Evolutionary conservation across 176 grass and related monocot genomes (phyloP), one percentile per base, ranked within the genome.

Genomic region (Thinopyrum elongatum): DNA sequence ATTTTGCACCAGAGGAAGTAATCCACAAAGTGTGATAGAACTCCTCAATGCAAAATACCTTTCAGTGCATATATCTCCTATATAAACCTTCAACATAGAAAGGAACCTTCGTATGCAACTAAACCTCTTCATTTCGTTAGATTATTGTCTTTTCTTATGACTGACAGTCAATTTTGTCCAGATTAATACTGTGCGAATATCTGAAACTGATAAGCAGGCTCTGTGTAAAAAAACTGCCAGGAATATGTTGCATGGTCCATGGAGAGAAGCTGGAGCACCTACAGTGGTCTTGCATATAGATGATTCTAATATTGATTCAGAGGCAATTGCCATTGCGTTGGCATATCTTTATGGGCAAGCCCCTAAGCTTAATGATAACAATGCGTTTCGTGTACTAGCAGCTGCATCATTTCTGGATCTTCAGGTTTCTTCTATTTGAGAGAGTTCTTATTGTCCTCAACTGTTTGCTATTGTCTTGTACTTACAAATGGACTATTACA

Each of bases 211-310:
- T 64, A 73, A 86, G 57, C 70, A 38, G 64, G 9, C 49, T 75
- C 25, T 80, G 15, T 64, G 58, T 84, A 5, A 69, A 86, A 88
- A 35, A 79, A 76, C 73, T 78, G 78, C 21, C 77, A 98, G 97
- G 90, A 99, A 99, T 82, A 99, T 99, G 97, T 90, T 99, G 25
- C 92, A 99, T 27, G 97, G 97, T 81, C 97, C 97, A 70, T 99
- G 97, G 97, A 94, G 91, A 84, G 97, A 99, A 80, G 94, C 97
- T 59, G 90, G 94, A 73, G 90, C 94, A 49, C 97, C 94, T 29
- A 93, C 88, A 58, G 86, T 99, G 42, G 82, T 93, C 44, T 88
- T 99, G 79, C 90, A 94, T 55, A 88, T 98, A 84, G 97, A 96
- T 55, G 97, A 99, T 87, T 70, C 88, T 46, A 99, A 99, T 87